phyloP scores from a whole-genome alignment of 164 flowering plant genomes.

The Litsea cubeba region DNA sequence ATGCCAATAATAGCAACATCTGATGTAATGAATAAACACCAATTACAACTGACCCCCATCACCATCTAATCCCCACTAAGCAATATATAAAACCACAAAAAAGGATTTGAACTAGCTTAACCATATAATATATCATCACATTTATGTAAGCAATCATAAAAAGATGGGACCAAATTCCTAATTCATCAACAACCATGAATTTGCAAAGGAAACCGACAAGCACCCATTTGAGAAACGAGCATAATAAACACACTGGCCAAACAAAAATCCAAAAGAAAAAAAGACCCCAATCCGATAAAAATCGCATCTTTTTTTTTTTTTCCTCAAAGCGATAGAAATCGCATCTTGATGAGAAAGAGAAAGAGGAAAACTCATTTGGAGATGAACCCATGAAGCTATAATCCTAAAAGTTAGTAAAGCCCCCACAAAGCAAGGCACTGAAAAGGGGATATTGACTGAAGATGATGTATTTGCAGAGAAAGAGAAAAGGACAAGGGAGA shows the following conservation, averaged over 20 bases:
- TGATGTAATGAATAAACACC: neutral
- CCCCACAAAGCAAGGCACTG: neutral
- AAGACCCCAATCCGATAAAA: neutral
- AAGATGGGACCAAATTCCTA: neutral
- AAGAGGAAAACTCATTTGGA: neutral
- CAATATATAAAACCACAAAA: neutral
- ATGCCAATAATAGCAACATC: neutral
- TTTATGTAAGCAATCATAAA: no score
- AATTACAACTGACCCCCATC: neutral
- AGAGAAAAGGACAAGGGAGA: neutral
- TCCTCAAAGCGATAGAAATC: neutral
- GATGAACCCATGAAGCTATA: neutral
- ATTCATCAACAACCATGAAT: neutral
- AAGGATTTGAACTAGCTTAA: neutral
- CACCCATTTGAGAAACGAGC: neutral
- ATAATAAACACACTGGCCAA: neutral
- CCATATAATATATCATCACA: neutral
- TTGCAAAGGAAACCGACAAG: neutral
- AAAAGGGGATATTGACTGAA: no score
- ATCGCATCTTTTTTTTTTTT: neutral
- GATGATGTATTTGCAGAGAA: neutral
- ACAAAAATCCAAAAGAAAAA: no score
- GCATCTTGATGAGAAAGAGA: neutral
- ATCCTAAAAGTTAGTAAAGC: neutral
- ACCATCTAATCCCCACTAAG: neutral